Base-by-base conservation (phyloP, 2,329 filamentous ascomycete species). In the Cordyceps tenuipes region DNA sequence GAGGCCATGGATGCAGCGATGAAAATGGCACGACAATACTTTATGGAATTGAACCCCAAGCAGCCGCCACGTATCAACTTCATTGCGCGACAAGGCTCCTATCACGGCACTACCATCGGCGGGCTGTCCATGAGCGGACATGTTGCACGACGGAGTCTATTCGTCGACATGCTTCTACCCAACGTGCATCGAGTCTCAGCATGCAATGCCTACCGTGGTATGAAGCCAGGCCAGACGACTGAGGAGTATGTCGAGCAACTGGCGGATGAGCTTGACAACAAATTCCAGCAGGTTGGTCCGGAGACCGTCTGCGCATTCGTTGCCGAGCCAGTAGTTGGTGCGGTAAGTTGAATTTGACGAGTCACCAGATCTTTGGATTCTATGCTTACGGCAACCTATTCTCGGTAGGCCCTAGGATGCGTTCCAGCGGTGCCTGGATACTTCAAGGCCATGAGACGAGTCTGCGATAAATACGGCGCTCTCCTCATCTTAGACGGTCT, bases 71-170 rank as follows among this genome's bases (percentile, higher is more conserved):
- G 88, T n/a, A 77, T 72, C 0, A 76, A 79, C 12, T 90, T 90
- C 70, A 89, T 92, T 65, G 79, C 85, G 4, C 80, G 88, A 15
- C 72, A 80, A 41, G 79, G 84, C 47, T 89, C 86, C 5, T 92
- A 89, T 65, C 89, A 92, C 64, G 89, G 88, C 9, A 85, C 79
- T 4, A 91, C 88, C 0, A 72, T 91, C 0, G 87, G 87, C 0
- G 77, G 86, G 1, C 75, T 91, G 34, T 80, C 82, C 0, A 75
- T 87, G 51, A 81, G 86, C 29, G 85, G 86, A 5, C 85, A 90
- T 69, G 73, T 77, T 9, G 74, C 74, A 15, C 78, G 88, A 41
- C 79, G 85, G 57, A 76, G 77, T 8, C 76, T 82, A 8, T 91
- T 86, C 66, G 80, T 84, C 65, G 80, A 82, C 2, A 77, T 89